Evolutionary conservation across 169 alveolate species (phyloP).

Genomic region (Plasmodium gonderi): DNA sequence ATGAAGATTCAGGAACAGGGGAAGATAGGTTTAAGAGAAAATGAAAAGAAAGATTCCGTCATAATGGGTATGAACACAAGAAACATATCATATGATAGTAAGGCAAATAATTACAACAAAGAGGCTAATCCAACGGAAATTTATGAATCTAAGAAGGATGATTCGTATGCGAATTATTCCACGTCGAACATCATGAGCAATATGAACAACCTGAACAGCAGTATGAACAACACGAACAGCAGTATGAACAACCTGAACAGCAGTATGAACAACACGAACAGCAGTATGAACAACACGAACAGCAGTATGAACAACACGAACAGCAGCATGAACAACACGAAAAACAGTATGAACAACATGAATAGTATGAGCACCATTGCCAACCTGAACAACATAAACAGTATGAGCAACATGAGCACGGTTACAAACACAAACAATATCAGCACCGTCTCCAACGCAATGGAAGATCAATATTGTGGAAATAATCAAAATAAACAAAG

Average conservation of each 20-base stretch:
- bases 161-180: slow-evolving; percentile 2
- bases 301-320: background rate
- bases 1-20: background rate
- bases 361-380: no score
- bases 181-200: slow-evolving; percentile 4
- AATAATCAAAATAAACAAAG: slow-evolving; percentile 14
- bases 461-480: slow-evolving; percentile 14
- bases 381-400: background rate
- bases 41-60: slow-evolving; percentile 20
- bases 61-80: slow-evolving; percentile 11
- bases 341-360: background rate
- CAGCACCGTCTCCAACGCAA: background rate
- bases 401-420: background rate
- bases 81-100: slow-evolving; percentile 33
- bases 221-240: background rate
- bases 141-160: slow-evolving; percentile 14
- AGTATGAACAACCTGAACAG: background rate
- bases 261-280: slow-evolving; percentile 1
- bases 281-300: background rate
- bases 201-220: slow-evolving; percentile 2
- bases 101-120: slow-evolving; percentile 18
- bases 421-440: background rate
- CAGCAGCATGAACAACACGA: slow-evolving; percentile 8
- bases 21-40: slow-evolving; percentile 7
- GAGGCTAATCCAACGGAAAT: background rate